phyloP scores from a whole-genome alignment of 2,329 filamentous ascomycete genomes.

The Arthrinium puccinioides region DNA sequence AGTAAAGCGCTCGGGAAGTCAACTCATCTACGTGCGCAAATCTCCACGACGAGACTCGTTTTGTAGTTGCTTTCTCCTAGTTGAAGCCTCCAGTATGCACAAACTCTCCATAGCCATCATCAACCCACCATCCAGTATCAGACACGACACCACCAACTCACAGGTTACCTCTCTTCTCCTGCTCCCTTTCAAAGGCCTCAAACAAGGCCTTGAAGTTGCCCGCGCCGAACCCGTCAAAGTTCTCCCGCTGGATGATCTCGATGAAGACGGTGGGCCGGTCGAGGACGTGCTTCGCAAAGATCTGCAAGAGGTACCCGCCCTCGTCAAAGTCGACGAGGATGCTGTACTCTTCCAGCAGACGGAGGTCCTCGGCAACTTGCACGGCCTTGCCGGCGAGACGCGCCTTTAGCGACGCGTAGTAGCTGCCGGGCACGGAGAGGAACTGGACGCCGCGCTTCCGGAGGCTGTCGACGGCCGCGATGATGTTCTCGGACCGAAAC shows the following conservation, averaged over 20 bases:
- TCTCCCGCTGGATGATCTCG: background rate
- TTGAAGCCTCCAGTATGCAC: too few species aligned
- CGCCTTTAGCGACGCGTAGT: background rate
- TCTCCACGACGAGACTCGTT: too few species aligned
- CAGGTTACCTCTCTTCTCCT: background rate
- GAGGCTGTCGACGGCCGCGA: background rate
- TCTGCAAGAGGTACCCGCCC: background rate
- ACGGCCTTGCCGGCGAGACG: background rate
- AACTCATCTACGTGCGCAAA: too few species aligned
- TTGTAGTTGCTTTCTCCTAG: too few species aligned
- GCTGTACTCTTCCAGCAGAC: background rate
- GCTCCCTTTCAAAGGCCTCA: background rate
- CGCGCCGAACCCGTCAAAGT: background rate
- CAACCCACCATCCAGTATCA: too few species aligned
- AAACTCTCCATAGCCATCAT: too few species aligned
- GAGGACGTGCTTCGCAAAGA: background rate
- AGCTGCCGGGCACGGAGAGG: background rate
- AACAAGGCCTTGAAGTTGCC: background rate
- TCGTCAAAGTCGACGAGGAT: background rate
- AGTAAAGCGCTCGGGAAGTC: too few species aligned
- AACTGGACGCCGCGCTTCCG: background rate
- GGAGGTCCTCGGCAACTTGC: background rate
- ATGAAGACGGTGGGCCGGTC: background rate
- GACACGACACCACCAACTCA: too few species aligned
- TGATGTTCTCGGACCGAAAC: background rate